Conservation (phyloP, 1,284 basidiomycete genomes). For the Trichosporon sp. region DNA sequence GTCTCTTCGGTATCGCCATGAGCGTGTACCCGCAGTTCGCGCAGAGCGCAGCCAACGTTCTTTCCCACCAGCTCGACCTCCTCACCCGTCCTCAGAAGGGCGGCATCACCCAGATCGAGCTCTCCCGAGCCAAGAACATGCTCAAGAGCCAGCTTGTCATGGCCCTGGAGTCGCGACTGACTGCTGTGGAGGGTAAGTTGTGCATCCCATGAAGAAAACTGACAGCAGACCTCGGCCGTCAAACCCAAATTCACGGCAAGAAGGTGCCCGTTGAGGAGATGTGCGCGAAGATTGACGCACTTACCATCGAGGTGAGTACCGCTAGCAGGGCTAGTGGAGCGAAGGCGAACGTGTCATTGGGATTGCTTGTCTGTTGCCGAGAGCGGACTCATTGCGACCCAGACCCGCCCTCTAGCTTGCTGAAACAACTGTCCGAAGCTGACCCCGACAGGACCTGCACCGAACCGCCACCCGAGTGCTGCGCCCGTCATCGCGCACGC, state of each 20-base stretch:
- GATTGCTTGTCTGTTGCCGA: no score
- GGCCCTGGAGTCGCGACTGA: slow-evolving; percentile 84
- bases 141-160: slow-evolving; percentile 90
- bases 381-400: not conserved
- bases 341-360: no score
- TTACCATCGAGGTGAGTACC: slow-evolving; percentile 68
- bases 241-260: slow-evolving; percentile 86
- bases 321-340: no score
- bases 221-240: slow-evolving; percentile 50
- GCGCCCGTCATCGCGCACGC: slow-evolving; percentile 28
- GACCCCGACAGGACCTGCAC: slow-evolving; percentile 37
- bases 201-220: not conserved
- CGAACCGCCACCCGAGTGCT: slow-evolving; percentile 44
- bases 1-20: slow-evolving; percentile 87
- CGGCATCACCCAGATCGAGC: slow-evolving; percentile 54
- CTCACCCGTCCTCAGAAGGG: slow-evolving; percentile 48
- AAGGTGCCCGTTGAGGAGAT: slow-evolving; percentile 86
- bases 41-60: slow-evolving; percentile 69
- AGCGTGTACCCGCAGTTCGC: slow-evolving; percentile 69
- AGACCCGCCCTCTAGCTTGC: not conserved
- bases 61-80: slow-evolving; percentile 67
- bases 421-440: not conserved
- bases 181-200: slow-evolving; percentile 75
- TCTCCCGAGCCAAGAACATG: slow-evolving; percentile 89
- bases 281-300: slow-evolving; percentile 79